Evolutionary conservation across 2,329 filamentous ascomycete species (phyloP), one percentile per base, ranked within the genome.

Genomic region (Fusarium lateritium): DNA sequence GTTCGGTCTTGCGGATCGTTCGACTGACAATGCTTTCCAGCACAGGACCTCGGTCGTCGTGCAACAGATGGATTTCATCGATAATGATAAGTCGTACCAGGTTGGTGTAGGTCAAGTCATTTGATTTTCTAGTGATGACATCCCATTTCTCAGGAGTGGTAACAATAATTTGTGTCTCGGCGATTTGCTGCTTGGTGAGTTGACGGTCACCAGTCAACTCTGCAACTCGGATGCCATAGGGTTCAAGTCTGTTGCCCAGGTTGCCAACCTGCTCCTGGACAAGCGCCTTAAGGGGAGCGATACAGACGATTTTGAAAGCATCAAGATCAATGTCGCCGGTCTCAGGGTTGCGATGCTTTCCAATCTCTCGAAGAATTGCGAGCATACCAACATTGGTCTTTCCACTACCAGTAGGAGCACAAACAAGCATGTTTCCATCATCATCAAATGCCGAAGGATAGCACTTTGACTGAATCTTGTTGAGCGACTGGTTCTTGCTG

Each of bases 371-470:
- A 39, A 99, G 86, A 76, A 99, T 98, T 3, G 95, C 91, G 67
- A 99, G 85, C 95, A 99, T 98, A 42, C 95, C 95, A 52, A 99
- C 96, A 76, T 99, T 99, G 3, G 96, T 99, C 83, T 99, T 99
- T 77, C 96, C 96, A 78, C 94, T 97, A 71, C 96, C 96, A 50
- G 96, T 99, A 2, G 96, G 96, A 8, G 96, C 97, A 79, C 96
- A 99, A 76, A 99, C 92, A 57, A 99, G 91, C 93, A 99, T 94
- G 78, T 99, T 99, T 33, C 94, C 95, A 77, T 99, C 97, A 65
- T 95, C 92, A 63, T 94, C 87, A 76, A 99, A 99, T 1, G 96
- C 96, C 4, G 92, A 90, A 2, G 94, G 92, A 77, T 90, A 99
- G 78, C 95, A 98, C 79, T 92, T 94, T 5, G 95, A 96, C 81